These are phyloP conservation scores for Acer negundo DNA, from an alignment of 345 rosid species.

Conservation along the genomic window DNA sequence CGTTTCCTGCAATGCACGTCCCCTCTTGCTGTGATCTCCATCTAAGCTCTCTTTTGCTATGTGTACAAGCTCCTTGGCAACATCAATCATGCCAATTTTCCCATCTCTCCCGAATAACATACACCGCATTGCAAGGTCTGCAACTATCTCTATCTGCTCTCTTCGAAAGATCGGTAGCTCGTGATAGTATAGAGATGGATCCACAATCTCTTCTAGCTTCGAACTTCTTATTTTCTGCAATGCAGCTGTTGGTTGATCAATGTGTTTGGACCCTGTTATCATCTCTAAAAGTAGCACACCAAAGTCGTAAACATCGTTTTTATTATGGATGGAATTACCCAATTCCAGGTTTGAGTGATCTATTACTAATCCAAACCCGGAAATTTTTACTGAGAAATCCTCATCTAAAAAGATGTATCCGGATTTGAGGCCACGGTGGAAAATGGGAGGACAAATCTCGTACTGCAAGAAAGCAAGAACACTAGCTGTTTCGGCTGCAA, in stretches of 20 bases:
- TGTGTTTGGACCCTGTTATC: slow-evolving; percentile 56
- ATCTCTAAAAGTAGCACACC: slow-evolving; percentile 71
- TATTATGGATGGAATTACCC: slow-evolving; percentile 19
- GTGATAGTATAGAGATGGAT: slow-evolving; percentile 64
- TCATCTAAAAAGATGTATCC: slow-evolving; percentile 61
- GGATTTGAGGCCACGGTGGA: slow-evolving; percentile 56
- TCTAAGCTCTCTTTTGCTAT: slow-evolving; percentile 49
- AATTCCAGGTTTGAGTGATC: slow-evolving; percentile 16
- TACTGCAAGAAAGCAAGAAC: slow-evolving; percentile 61
- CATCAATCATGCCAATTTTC: slow-evolving; percentile 71
- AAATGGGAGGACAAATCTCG: slow-evolving; percentile 68
- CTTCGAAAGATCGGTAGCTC: slow-evolving; percentile 50
- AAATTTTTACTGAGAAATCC: slow-evolving; percentile 54
- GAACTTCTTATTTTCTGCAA: slow-evolving; percentile 58
- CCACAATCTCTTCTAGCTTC: slow-evolving; percentile 72
- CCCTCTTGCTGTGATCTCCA: slow-evolving; percentile 43
- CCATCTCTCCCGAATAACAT: slow-evolving; percentile 75
- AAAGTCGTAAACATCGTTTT: slow-evolving; percentile 58
- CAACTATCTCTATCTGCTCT: slow-evolving; percentile 69
- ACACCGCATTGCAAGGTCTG: slow-evolving; percentile 79
- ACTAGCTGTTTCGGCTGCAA: slow-evolving; percentile 68
- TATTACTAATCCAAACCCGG: slow-evolving; percentile 63
- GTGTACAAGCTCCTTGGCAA: slow-evolving; percentile 68
- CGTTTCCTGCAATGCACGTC: slow-evolving; percentile 73
- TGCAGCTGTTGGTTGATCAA: slow-evolving; percentile 41